A percentile compares a stretch with the other conserved stretches of the same genome.
phyloP scores from a whole-genome alignment of 345 rosid species.

The Iberis pinnata region DNA sequence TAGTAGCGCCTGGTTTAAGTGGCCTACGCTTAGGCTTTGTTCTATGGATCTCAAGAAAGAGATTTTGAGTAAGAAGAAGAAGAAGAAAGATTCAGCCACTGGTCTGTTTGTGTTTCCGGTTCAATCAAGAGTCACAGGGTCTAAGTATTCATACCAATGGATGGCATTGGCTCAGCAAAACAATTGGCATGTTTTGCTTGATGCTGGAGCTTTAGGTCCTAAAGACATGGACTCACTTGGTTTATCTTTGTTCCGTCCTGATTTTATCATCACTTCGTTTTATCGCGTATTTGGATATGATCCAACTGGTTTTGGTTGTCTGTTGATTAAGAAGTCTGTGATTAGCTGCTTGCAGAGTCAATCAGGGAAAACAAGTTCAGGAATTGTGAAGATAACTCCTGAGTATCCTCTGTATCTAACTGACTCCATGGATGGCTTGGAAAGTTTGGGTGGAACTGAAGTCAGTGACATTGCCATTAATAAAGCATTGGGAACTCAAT shows the following conservation, averaged over 20 bases:
- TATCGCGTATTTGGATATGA: constrained; percentile 93
- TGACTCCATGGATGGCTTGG: constrained; percentile 85
- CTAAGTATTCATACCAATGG: constrained; percentile 98
- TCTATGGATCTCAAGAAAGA: constrained; percentile 91
- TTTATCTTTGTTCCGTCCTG: constrained; percentile 89
- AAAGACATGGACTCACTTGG: constrained; percentile 99
- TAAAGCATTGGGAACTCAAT: constrained; percentile 55
- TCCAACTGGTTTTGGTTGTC: constrained; percentile 99
- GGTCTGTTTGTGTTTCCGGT: constrained; percentile 98
- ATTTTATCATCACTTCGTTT: constrained; percentile 92
- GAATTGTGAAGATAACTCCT: constrained; percentile 94
- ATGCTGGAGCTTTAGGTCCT: constrained; percentile 97
- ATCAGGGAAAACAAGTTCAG: constrained; percentile 82
- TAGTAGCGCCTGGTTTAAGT: constrained; percentile 87
- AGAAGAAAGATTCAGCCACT: constrained; percentile 81
- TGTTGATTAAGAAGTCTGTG: constrained; percentile 91
- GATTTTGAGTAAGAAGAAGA: constrained; percentile 66
- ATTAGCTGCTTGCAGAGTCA: constrained; percentile 92
- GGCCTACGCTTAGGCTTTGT: constrained; percentile 97
- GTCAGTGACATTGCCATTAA: constrained; percentile 50
- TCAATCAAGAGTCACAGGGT: constrained; percentile 92
- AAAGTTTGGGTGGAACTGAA: constrained; percentile 45
- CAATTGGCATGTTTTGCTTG: constrained; percentile 97
- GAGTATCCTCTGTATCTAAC: constrained; percentile 89
- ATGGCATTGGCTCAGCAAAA: constrained; percentile 99